Percentiles rank a stretch among this genome's conserved stretches.
phyloP scores from a whole-genome alignment of 208 protist species.

The Leishmania gerbilli region DNA sequence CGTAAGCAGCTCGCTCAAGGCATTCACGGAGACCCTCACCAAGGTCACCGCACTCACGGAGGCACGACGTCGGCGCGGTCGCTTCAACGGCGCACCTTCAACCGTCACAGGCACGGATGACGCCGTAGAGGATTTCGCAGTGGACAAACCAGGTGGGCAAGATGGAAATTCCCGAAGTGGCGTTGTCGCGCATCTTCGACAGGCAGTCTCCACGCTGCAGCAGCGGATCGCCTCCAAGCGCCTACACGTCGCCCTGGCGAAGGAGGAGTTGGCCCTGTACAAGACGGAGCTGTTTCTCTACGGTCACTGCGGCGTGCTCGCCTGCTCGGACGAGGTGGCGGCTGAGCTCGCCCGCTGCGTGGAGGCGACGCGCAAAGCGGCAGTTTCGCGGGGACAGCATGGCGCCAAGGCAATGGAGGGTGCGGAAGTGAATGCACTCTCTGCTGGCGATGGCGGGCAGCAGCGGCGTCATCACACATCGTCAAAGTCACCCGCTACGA shows the following conservation, averaged over 20 bases:
- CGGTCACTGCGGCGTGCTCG: conserved; percentile 46
- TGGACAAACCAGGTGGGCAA: neutral
- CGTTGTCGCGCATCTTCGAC: conserved; percentile 32
- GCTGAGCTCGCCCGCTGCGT: conserved; percentile 10
- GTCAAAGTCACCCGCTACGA: neutral
- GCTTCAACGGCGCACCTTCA: neutral
- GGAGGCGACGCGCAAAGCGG: neutral
- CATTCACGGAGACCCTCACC: conserved; percentile 39
- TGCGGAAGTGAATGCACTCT: neutral
- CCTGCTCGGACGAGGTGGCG: conserved; percentile 36
- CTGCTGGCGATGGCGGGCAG: neutral
- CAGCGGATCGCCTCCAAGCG: conserved; percentile 37
- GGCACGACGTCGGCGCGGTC: neutral
- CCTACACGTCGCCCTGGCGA: conserved; percentile 66
- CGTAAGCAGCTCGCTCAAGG: conserved; percentile 45
- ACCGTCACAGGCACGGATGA: neutral
- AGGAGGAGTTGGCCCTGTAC: conserved; percentile 82
- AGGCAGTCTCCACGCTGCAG: conserved; percentile 41
- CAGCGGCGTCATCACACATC: neutral
- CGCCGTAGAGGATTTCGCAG: neutral
- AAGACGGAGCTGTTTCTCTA: conserved; percentile 68
- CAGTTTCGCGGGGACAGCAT: neutral
- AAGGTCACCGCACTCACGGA: conserved; percentile 14
- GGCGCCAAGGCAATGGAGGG: neutral
- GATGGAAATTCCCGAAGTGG: neutral